A percentile compares a stretch with the other conserved stretches of the same genome.
phyloP scores from a whole-genome alignment of 2,329 filamentous ascomycete genomes.

The Aspergillus fumigatus region DNA sequence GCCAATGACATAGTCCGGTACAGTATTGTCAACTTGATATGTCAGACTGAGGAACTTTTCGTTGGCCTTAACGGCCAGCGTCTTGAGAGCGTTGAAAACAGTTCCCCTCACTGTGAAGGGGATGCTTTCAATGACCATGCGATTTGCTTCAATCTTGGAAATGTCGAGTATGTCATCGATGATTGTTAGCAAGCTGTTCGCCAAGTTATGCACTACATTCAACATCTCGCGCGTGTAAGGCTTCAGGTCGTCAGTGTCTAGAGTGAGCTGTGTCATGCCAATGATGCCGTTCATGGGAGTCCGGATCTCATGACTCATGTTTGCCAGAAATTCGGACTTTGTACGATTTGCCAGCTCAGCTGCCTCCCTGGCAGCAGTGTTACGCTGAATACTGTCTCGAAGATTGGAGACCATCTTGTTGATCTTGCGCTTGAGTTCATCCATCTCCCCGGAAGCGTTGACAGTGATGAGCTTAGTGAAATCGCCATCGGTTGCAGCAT shows the following conservation, averaged over 20 bases:
- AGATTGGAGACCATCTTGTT: constrained; percentile 98
- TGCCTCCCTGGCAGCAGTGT: constrained; percentile 90
- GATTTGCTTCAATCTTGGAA: constrained; percentile 81
- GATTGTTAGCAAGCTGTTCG: constrained; percentile 92
- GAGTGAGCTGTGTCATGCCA: constrained; percentile 92
- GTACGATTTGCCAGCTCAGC: constrained; percentile 96
- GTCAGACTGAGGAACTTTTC: constrained; percentile 91
- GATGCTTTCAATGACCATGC: constrained; percentile 98
- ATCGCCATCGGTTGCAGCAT: constrained; percentile 91
- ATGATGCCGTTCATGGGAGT: constrained; percentile 98
- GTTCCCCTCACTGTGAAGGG: constrained; percentile 91
- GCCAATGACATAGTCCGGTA: constrained; percentile 91
- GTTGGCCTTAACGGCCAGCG: constrained; percentile 92
- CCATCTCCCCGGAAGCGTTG: constrained; percentile 97
- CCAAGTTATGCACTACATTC: constrained; percentile 94
- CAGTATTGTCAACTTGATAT: constrained; percentile 87
- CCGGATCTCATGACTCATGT: constrained; percentile 98
- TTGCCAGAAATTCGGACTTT: constrained; percentile 96
- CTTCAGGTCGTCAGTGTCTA: constrained; percentile 91
- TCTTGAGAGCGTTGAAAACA: constrained; percentile 96
- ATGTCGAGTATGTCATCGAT: constrained; percentile 77
- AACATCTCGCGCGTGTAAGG: constrained; percentile 97
- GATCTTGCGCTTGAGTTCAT: constrained; percentile 97
- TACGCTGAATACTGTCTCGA: constrained; percentile 91
- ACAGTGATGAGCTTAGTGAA: constrained; percentile 97